These are phyloP conservation scores for Fusarium humuli DNA, from an alignment of 2,329 filamentous ascomycete genomes.

Conservation along the genomic window DNA sequence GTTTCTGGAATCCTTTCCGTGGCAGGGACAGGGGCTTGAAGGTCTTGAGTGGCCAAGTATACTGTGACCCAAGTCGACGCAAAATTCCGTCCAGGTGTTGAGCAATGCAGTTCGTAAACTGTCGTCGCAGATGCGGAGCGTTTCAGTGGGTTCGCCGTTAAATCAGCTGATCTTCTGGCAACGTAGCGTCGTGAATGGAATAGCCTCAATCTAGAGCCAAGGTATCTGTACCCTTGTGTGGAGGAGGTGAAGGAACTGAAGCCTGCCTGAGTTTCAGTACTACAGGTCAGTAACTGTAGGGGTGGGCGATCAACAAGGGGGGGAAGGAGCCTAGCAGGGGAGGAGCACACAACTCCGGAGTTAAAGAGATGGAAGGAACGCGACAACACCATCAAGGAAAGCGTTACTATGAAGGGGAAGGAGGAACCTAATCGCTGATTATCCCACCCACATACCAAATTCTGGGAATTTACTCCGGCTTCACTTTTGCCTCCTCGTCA, in stretches of 20 bases:
- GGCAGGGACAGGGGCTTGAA: conserved; percentile 25
- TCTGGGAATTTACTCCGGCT: not conserved
- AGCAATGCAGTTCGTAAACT: conserved; percentile 29
- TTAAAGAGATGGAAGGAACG: conserved; percentile 5
- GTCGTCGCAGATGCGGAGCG: conserved; percentile 16
- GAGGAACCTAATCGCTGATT: not conserved
- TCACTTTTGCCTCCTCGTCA: not conserved
- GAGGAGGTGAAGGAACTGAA: conserved; percentile 13
- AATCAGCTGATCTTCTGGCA: conserved; percentile 23
- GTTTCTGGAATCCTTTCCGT: conserved; percentile 41
- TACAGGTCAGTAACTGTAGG: not conserved
- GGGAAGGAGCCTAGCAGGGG: conserved; percentile 1
- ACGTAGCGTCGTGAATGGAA: conserved; percentile 13
- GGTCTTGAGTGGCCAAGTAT: conserved; percentile 29
- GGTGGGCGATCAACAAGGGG: conserved; percentile 8
- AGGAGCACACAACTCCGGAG: conserved; percentile 1
- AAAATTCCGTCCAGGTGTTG: conserved; percentile 42
- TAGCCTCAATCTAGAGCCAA: conserved; percentile 16
- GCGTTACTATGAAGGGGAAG: not conserved
- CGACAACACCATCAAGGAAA: conserved; percentile 13
- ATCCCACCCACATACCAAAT: not conserved
- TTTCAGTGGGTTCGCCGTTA: conserved; percentile 17
- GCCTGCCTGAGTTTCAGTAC: conserved; percentile 20
- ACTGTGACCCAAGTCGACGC: conserved; percentile 42
- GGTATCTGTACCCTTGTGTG: not conserved